Base-by-base conservation (phyloP, 1,284 basidiomycete genomes). In the Cryptococcus floricola region DNA sequence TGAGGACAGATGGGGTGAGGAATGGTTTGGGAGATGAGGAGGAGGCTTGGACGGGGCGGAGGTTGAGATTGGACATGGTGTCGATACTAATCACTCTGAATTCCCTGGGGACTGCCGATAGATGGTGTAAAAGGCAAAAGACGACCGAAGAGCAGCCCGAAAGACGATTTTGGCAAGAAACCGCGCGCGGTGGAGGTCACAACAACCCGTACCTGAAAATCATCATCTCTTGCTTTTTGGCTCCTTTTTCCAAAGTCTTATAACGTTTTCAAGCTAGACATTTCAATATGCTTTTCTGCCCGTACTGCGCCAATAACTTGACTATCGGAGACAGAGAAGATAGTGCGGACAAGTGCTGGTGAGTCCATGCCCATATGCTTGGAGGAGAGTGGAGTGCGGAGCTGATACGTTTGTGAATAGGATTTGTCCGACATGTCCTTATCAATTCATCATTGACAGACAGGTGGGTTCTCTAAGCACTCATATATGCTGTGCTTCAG, bases 381-480 rank as follows among this genome's bases (percentile, higher is more conserved):
- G 5, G 7, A 34, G 31, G 10, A 34, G 6, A 23, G 18, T 57
- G 45, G 18, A 18, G 23, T 23, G 38, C 4, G 6, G 23, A 23
- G 23, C 38, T 39, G 23, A 23, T 31, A 19, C 25, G 45, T 23
- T 87, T 9, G 19, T 53, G 48, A 6, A 14, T 45, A 97, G 91
- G 90, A 87, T 87, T 0, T 98, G 93, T 71, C 89, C 90, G 67
- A 89, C 90, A 3, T 98, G 94, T 71, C 88, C 95, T 1, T 98
- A 97, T 75, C 91, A 97, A 66, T 94, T 94, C 73, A 89, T 91
- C 1, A 93, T 97, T 64, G 68, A 79, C 10, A 82, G 83, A 67
- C 89, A 91, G 79, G 90, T 88, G 42, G 69, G 77, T 44, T 51
- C 51, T 46, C 34, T 10, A 34, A 34, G 31, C 31, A 34, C 31